These are phyloP conservation scores for Tripterygium wilfordii DNA, from an alignment of 177 flowering plant species.

Conservation along the genomic window DNA sequence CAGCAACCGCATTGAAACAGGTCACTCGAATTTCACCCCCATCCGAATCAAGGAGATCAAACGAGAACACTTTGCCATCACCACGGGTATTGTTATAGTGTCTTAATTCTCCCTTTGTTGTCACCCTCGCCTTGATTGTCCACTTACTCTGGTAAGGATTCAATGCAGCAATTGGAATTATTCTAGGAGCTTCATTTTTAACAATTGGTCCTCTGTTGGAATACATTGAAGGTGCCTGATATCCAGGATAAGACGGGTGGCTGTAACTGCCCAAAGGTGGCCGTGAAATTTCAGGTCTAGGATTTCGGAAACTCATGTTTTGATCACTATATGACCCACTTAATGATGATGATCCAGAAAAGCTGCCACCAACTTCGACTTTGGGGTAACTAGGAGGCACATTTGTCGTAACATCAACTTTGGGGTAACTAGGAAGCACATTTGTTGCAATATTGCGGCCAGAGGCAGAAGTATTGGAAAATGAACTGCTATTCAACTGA, in stretches of 20 bases:
- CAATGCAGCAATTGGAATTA: conserved; percentile 83
- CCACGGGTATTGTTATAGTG: conserved; percentile 79
- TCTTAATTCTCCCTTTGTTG: conserved; percentile 72
- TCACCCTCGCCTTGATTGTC: conserved; percentile 96
- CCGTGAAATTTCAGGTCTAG: conserved; percentile 27
- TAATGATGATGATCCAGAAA: conserved; percentile 17
- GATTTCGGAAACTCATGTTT: conserved; percentile 21
- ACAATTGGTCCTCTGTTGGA: conserved; percentile 76
- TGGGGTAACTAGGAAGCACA: conserved; percentile 21
- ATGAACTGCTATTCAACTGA: conserved; percentile 28
- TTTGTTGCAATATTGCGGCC: conserved; percentile 26
- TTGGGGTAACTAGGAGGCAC: conserved; percentile 22
- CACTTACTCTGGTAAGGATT: conserved; percentile 90
- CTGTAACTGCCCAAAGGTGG: conserved; percentile 32
- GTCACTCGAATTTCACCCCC: conserved; percentile 95
- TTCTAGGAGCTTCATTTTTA: conserved; percentile 78
- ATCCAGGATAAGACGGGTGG: conserved; percentile 38
- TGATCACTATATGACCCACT: conserved; percentile 22
- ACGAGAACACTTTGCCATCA: conserved; percentile 90
- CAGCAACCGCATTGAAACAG: conserved; percentile 90
- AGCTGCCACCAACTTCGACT: conserved; percentile 28
- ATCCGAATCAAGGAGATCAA: conserved; percentile 93
- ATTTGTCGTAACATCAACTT: conserved; percentile 34
- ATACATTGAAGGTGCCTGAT: conserved; percentile 63
- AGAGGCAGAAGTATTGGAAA: conserved; percentile 24